Evolutionary conservation across 148 eudicot species (phyloP), one percentile per base, ranked within the genome.

Genomic region (Camellia granthamiana): DNA sequence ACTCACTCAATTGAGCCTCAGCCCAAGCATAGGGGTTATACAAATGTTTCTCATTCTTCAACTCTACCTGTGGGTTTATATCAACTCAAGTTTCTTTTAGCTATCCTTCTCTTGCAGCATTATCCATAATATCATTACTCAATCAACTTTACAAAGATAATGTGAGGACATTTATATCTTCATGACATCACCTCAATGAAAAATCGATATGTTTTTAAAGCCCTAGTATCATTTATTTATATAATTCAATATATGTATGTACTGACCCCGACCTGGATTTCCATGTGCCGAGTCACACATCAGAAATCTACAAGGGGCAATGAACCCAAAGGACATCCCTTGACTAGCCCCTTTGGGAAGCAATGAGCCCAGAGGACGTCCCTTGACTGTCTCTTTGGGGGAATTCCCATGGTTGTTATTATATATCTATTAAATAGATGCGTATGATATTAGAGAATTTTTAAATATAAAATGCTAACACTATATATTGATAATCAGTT

Each of bases 151-250:
- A 10, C 15, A 15, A 11, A 72, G 21, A 14, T 51, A 3, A 72
- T 70, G 18, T 0, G 12, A 72, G 6, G 15, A 56, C 41, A 55
- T 72, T 72, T 21, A 58, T 14, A 44, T 23, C 73, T 72, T n/a
- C 19, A 30, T 6, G 10, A n/a, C n/a, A 52, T 14, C 43, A 72
- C 60, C 30, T 49, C 3, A 30, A 21, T 54, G 7, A 72, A 21
- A 52, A 10, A 2, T 1, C 1, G 6, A 51, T 19, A 6, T 19
- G 5, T 21, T n/a, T 7, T 52, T 10, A 0, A 30, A 52, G 14
- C 18, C 42, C 44, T 14, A 72, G 60, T 16, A 52, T 43, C 76
- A 52, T 72, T 72, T 72, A 72, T 52, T 47, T 72, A 72, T 47
- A 21, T 41, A 72, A 72, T 72, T 52, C 56, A 47, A 55, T 14